Base-by-base conservation (phyloP, 2,329 filamentous ascomycete genomes). In the Colletotrichum gigasporum region DNA sequence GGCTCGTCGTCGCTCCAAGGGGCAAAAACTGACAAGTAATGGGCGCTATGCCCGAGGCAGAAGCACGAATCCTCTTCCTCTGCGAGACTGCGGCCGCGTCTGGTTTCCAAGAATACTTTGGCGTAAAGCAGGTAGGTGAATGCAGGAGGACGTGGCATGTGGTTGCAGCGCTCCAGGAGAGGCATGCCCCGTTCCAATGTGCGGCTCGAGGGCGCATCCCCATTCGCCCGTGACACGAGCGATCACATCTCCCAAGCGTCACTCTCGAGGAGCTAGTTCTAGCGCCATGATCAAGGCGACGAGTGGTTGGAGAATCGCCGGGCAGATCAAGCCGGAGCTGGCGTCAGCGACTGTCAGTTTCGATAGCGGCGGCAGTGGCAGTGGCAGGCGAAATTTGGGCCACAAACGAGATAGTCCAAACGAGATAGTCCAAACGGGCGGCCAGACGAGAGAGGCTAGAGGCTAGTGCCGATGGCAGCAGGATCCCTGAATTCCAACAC, bases 81-180 rank as follows among this genome's bases (percentile, higher is more conserved):
- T n/a, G n/a, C n/a, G 28, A 32, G 22, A 41, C 55, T 39, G 47
- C 41, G 18, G 39, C 32, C 39, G 61, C 55, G 20, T 24, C 39
- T 24, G 44, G 35, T 44, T 63, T 45, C 42, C 63, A 63, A 57
- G 58, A 63, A 57, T 28, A 52, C n/a, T n/a, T n/a, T n/a, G n/a
- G n/a, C n/a, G n/a, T n/a, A 65, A 51, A 8, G 12, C 18, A 42
- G 22, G 44, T 22, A 37, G 34, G 57, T 51, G 51, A 34, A 51
- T 51, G 63, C 44, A 63, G 35, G 58, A 52, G 51, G 58, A 34
- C 37, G 58, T 65, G 63, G 51, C 58, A 65, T 63, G 51, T 57
- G 63, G 58, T 65, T 65, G 63, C 45, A 63, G 63, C 44, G 44
- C 39, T 65, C 63, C 30, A 32, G 14, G 60, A 48, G 20, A 61